Conservation (phyloP, 768 basidiomycete genomes). For the Boletus vermiculosoides region DNA sequence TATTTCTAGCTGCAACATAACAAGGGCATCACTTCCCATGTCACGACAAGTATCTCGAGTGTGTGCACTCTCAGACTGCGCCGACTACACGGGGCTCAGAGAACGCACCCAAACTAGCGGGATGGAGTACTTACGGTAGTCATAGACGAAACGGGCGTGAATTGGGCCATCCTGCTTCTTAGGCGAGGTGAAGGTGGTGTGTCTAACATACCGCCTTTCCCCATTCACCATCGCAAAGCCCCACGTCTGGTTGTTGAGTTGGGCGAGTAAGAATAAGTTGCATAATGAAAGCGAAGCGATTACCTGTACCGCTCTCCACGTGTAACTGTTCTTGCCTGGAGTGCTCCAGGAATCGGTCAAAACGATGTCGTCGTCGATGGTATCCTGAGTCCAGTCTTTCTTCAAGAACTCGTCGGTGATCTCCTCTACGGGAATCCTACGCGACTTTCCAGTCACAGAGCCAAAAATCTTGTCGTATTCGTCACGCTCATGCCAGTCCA, state of each 20-base stretch:
- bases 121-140: conserved; percentile 52
- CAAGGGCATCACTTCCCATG: neutral
- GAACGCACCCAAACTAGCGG: neutral
- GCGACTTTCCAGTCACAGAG: conserved; percentile 49
- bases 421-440: conserved; percentile 48
- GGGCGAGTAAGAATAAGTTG: neutral
- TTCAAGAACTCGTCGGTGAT: conserved; percentile 44
- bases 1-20: neutral
- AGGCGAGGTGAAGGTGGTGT: conserved; percentile 63
- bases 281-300: conserved; percentile 4
- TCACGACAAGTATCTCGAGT: neutral
- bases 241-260: conserved; percentile 44
- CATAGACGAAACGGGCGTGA: conserved; percentile 57
- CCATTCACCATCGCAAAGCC: conserved; percentile 60
- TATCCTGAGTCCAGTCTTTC: conserved; percentile 44
- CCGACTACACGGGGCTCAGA: conserved; percentile 25
- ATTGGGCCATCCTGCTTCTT: conserved; percentile 49
- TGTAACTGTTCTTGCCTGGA: conserved; percentile 54
- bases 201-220: conserved; percentile 59
- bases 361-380: conserved; percentile 36
- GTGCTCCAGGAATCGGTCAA: conserved; percentile 51
- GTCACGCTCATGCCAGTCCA: conserved; percentile 55
- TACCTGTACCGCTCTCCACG: conserved; percentile 69
- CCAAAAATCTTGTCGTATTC: conserved; percentile 66
- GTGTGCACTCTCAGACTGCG: conserved; percentile 5